Conservation (phyloP, 805 yeast species). For the Grigorovia transvaalensis region DNA sequence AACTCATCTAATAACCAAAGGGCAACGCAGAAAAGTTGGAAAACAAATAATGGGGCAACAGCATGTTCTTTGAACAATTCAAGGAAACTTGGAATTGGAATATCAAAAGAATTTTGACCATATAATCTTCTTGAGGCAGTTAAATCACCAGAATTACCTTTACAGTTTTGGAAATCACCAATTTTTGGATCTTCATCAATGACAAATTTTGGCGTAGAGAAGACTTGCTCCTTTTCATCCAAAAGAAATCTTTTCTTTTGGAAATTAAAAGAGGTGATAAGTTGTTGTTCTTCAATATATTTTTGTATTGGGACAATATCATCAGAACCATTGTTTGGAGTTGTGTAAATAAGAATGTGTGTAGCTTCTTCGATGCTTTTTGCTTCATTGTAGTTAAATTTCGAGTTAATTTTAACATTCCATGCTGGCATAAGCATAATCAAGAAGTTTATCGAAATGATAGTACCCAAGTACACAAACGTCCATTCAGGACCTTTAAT, state of each 20-base stretch:
- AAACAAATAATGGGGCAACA: conserved; percentile 94
- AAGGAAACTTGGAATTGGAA: conserved; percentile 84
- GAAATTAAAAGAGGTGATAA: conserved; percentile 64
- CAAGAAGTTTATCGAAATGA: conserved; percentile 62
- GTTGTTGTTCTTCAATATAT: conserved; percentile 43
- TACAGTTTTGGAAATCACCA: conserved; percentile 42
- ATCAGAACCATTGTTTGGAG: conserved; percentile 77
- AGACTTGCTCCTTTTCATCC: conserved; percentile 41
- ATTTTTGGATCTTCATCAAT: conserved; percentile 51
- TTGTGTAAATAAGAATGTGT: conserved; percentile 66
- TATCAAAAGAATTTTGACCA: conserved; percentile 84
- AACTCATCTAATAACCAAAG: conserved; percentile 93
- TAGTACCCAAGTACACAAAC: conserved; percentile 68
- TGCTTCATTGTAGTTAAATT: conserved; percentile 57
- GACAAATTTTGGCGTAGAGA: conserved; percentile 71
- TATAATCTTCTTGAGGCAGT: conserved; percentile 44
- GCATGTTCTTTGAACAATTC: conserved; percentile 96
- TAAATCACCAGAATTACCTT: conserved; percentile 49
- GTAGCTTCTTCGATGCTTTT: conserved; percentile 50
- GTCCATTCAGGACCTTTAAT: conserved; percentile 95
- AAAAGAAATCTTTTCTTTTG: conserved; percentile 87
- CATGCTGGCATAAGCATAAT: conserved; percentile 89
- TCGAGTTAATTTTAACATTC: conserved; percentile 63
- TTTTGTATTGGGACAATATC: conserved; percentile 60
- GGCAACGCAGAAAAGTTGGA: conserved; percentile 91